Base-by-base conservation (phyloP, 2,329 filamentous ascomycete genomes). In the Xylariaceae sp. region DNA sequence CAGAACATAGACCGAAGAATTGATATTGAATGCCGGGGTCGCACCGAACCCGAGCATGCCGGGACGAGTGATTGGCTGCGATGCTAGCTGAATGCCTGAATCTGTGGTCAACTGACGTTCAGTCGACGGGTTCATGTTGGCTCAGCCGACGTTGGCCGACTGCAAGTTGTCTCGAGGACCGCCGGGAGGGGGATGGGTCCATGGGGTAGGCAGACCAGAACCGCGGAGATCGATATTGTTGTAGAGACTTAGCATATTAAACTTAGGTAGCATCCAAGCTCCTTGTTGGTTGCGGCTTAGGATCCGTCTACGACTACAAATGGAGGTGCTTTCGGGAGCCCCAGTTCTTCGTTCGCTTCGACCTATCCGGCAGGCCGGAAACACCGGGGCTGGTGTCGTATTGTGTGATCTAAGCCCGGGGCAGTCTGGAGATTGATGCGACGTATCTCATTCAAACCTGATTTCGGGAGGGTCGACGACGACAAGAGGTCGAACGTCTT, bases 321-420 rank as follows among this genome's bases (percentile, higher is more conserved):
- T 41, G 56, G 18, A 55, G 57, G 39, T 18, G 50, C 53, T 57
- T 54, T 62, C 53, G 62, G 60, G 60, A 51, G 57, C 53, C 50
- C 57, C 51, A 55, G 45, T 51, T 58, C 30, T 53, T 60, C 60
- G 55, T 52, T 60, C 60, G 58, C 61, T 58, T 62, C 50, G 57
- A 62, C 53, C 53, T 58, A 58, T 57, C 48, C 58, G 62, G 62
- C 23, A 47, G 58, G 53, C 60, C 60, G 34, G 13, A 53, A 47
- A 60, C 44, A 41, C 35, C 51, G 50, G 18, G 23, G 23, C 52
- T 51, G 53, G 39, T 13, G 30, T 55, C 50, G 57, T 49, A 23
- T 35, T 41, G 37, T 41, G 9, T 30, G 23, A 45, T 34, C 39
- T 30, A 13, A 13, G 17, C 13, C 48, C 10, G 17, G 51, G 56